These are phyloP conservation scores for Sindora glabra DNA, from an alignment of 306 rosid genomes.

Conservation along the genomic window DNA sequence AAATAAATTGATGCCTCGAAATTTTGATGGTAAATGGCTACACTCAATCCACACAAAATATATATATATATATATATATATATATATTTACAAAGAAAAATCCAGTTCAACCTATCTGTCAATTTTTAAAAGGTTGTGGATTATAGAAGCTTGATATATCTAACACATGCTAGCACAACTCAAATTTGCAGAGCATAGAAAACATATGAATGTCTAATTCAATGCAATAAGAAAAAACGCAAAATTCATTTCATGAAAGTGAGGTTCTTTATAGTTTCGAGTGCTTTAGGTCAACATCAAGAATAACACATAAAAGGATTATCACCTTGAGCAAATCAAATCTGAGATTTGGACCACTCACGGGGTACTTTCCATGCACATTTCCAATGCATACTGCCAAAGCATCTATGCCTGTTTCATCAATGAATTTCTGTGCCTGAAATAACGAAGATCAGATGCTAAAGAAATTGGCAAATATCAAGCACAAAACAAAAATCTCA, in stretches of 20 bases:
- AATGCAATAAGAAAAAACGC: background rate
- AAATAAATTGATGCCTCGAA: background rate
- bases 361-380: constrained; percentile 90
- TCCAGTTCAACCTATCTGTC: too few species aligned
- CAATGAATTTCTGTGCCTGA: constrained; percentile 88
- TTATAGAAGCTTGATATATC: background rate
- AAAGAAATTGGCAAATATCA: constrained; percentile 1
- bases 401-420: constrained; percentile 89
- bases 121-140: background rate
- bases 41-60: too few species aligned
- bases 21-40: too few species aligned
- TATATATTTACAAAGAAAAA: too few species aligned
- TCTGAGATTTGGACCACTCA: constrained; percentile 83
- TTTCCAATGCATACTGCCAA: constrained; percentile 97
- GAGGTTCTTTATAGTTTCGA: too few species aligned
- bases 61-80: too few species aligned
- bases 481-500: background rate
- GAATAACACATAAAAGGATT: background rate
- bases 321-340: constrained; percentile 85
- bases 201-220: background rate
- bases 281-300: too few species aligned
- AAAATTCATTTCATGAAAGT: background rate
- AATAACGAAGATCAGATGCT: constrained; percentile 13
- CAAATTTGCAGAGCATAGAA: background rate
- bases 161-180: background rate